Evolutionary conservation across 805 yeast genomes (phyloP).

Genomic region (Dipodascopsis tothii): DNA sequence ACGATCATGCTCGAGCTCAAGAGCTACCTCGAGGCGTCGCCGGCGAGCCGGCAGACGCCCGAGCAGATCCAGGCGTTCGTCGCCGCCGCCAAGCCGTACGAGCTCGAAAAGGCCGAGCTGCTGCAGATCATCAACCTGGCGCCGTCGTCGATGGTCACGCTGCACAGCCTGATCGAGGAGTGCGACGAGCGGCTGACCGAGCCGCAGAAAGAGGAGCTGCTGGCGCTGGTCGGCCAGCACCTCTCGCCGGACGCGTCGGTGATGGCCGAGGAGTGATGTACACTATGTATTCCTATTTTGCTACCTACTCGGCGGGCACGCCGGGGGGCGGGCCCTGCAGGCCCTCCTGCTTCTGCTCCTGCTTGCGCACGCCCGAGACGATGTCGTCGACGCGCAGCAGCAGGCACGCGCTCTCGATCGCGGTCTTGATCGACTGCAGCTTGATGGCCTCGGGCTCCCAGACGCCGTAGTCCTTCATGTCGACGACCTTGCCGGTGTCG

Average conservation of each 20-base stretch:
- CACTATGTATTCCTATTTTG: no score
- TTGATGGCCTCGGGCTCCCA: constrained; percentile 99
- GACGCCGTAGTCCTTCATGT: constrained; percentile 90
- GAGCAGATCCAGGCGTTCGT: constrained; percentile 37
- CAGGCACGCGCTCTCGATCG: constrained; percentile 92
- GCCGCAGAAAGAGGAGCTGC: constrained; percentile 51
- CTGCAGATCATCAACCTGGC: constrained; percentile 74
- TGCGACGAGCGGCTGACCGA: constrained; percentile 81
- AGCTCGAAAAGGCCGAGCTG: constrained; percentile 72
- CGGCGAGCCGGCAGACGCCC: constrained; percentile 30
- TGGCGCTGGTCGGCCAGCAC: constrained; percentile 47
- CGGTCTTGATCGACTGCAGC: constrained; percentile 95
- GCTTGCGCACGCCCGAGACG: constrained; percentile 83
- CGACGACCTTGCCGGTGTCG: constrained; percentile 85
- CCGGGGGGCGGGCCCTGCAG: constrained; percentile 4
- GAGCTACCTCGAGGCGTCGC: constrained; percentile 35
- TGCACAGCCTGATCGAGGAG: constrained; percentile 80
- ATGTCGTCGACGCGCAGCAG: constrained; percentile 94
- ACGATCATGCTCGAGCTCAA: constrained; percentile 29
- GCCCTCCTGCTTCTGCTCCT: constrained; percentile 10
- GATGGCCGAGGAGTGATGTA: neutral
- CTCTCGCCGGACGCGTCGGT: constrained; percentile 36
- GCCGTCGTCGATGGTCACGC: constrained; percentile 71
- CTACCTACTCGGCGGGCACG: no score
- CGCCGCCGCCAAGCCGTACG: constrained; percentile 38